Percentiles rank a stretch among this genome's conserved stretches.
These are phyloP conservation scores for Vitis cinerea DNA, from an alignment of 164 flowering plant species.

Conservation along the genomic window DNA sequence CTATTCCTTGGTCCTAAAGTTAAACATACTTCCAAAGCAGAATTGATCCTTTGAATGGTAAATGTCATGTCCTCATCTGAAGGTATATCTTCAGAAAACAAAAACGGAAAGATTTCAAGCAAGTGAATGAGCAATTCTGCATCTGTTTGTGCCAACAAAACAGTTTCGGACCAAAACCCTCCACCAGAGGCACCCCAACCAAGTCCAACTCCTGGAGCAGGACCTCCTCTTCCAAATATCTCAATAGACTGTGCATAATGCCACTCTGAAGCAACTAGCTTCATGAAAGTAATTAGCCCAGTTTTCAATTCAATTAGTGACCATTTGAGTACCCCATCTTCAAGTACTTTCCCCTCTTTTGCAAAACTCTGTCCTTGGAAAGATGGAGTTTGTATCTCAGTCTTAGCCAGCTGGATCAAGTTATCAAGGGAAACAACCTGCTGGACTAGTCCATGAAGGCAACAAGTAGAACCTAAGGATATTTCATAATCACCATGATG, in stretches of 20 bases:
- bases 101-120: slow-evolving; percentile 40
- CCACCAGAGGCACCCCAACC: slow-evolving; percentile 96
- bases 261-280: slow-evolving; percentile 49
- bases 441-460: slow-evolving; percentile 61
- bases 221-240: slow-evolving; percentile 90
- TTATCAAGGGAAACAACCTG: slow-evolving; percentile 45
- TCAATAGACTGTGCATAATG: slow-evolving; percentile 50
- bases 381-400: slow-evolving; percentile 13
- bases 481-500: slow-evolving; percentile 37
- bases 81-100: slow-evolving; percentile 12
- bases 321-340: slow-evolving; percentile 48
- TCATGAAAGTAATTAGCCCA: slow-evolving; percentile 34
- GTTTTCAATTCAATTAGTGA: slow-evolving; percentile 41
- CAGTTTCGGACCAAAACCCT: slow-evolving; percentile 77
- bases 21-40: slow-evolving; percentile 50
- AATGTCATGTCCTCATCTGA: slow-evolving; percentile 32
- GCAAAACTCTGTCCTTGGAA: slow-evolving; percentile 18
- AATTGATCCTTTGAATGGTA: slow-evolving; percentile 33
- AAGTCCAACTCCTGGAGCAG: slow-evolving; percentile 87
- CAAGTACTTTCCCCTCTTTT: slow-evolving; percentile 52
- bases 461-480: slow-evolving; percentile 67
- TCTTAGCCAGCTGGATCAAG: slow-evolving; percentile 47
- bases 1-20: slow-evolving; percentile 62
- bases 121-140: slow-evolving; percentile 50
- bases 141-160: slow-evolving; percentile 61